Base-by-base conservation (phyloP, 1,284 basidiomycete genomes). In the Tylopilus sp. region DNA sequence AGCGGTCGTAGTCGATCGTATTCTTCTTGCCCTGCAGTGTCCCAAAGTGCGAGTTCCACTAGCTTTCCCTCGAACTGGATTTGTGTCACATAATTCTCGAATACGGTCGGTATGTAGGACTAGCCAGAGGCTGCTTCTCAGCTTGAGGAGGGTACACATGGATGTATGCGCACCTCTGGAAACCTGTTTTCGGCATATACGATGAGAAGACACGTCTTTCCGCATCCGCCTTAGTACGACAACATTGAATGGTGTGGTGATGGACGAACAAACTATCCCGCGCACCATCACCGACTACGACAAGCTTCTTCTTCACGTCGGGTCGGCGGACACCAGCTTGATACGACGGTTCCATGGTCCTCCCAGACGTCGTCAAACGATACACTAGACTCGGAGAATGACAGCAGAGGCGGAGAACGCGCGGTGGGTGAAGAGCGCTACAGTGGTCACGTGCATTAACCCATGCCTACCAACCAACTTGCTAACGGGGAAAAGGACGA, bases 141-240 rank as follows among this genome's bases (percentile, higher is more conserved):
- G 30, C 8, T 48, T 46, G 49, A 21, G 15, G 40, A 48, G 46
- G 41, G 25, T 23, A 26, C 44, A 41, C 46, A 48, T 44, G 48
- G 42, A 52, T 29, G 38, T 42, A 56, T 53, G 61, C 73, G 65
- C 72, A 96, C 94, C 82, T 97, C 94, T 43, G 97, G 96, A 70
- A 99, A 99, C 41, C 94, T 84, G 66, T 97, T 96, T 75, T 97
- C 92, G 25, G 95, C 93, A 68, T 98, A 99, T 41, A 95, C 92
- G 61, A 93, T 93, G 57, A 93, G 81, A 55, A 94, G 75, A 77
- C 92, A 95, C 39, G 93, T 96, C 78, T 95, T 92, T 59, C 86
- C 85, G 64, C 86, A 87, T 48, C 85, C 85, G 68, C 86, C 84
- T 85, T 69, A 56, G 65, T 46, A 52, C 48, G 51, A 51, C 46